phyloP scores from a whole-genome alignment of 208 protist species.

The Kentomonas sorsogonicus region DNA sequence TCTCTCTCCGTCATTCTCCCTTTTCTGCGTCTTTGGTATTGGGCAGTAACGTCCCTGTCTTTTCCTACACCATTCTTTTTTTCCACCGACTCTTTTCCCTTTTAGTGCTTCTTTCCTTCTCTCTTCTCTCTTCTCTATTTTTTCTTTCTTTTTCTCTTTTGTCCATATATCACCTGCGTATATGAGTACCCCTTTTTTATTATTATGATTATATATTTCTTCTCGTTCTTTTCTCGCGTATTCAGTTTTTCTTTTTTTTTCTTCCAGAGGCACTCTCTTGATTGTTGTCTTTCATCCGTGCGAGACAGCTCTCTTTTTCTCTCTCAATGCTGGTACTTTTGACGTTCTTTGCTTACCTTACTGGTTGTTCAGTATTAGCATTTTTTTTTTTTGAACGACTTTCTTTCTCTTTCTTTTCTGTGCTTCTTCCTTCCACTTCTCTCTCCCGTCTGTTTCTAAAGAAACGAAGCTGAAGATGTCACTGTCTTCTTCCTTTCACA shows the following conservation, averaged over 20 bases:
- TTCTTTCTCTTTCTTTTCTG: background rate
- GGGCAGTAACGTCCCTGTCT: background rate
- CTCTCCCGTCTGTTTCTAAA: background rate
- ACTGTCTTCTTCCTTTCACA: background rate
- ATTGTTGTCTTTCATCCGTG: too few relatives aligned
- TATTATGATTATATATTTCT: background rate
- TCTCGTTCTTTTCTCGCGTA: background rate
- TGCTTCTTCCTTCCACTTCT: background rate
- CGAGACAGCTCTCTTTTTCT: slow-evolving; percentile 11
- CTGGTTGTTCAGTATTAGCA: background rate
- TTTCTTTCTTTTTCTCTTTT: slow-evolving; percentile 1
- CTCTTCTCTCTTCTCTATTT: slow-evolving; percentile 15
- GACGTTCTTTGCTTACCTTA: background rate
- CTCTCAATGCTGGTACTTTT: background rate
- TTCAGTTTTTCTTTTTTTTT: background rate
- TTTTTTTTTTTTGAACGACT: background rate
- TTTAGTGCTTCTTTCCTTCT: slow-evolving; percentile 10
- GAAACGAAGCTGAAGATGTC: background rate
- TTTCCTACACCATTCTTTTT: background rate
- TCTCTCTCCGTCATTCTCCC: background rate
- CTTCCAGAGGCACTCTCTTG: too few relatives aligned
- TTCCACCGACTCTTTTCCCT: background rate
- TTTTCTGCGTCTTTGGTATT: background rate
- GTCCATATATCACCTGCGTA: background rate
- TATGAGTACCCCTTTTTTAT: background rate